These are phyloP conservation scores for Endogone sp. DNA, from an alignment of 192 early-diverging fungal species.

Conservation along the genomic window DNA sequence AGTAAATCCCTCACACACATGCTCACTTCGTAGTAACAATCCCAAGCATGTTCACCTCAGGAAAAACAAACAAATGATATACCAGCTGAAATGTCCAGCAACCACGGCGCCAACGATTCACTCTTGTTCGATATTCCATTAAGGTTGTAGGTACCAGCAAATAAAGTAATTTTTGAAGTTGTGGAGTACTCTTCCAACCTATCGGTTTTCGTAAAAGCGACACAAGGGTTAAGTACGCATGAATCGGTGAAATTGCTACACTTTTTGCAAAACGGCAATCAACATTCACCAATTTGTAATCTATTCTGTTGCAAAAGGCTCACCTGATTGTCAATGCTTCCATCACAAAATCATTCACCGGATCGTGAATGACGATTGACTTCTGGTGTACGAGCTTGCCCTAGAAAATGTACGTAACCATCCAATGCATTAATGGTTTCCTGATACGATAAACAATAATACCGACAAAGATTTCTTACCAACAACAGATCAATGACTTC, in stretches of 20 bases:
- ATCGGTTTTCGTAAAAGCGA: constrained; percentile 5
- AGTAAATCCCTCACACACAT: background rate
- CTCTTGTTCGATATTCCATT: constrained; percentile 74
- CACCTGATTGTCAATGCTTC: constrained; percentile 30
- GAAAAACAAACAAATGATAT: too few relatives aligned
- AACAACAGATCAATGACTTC: constrained; percentile 88
- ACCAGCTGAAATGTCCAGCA: constrained; percentile 41
- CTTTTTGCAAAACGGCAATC: too few relatives aligned
- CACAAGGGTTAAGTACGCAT: too few relatives aligned
- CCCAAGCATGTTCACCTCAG: too few relatives aligned
- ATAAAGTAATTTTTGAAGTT: constrained; percentile 55
- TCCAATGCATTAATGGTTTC: background rate
- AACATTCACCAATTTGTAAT: too few relatives aligned
- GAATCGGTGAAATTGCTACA: too few relatives aligned
- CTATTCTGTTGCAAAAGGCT: too few relatives aligned
- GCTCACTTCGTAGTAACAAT: too few relatives aligned
- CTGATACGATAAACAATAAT: background rate
- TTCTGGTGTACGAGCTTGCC: constrained; percentile 48
- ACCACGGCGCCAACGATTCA: constrained; percentile 65
- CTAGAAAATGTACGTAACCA: constrained; percentile 12
- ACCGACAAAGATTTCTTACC: constrained; percentile 32
- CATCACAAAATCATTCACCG: constrained; percentile 42
- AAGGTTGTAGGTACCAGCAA: constrained; percentile 89
- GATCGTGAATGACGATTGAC: constrained; percentile 45
- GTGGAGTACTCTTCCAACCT: constrained; percentile 60